Conservation (phyloP, 148 eudicot species). For the Chenopodium album region DNA sequence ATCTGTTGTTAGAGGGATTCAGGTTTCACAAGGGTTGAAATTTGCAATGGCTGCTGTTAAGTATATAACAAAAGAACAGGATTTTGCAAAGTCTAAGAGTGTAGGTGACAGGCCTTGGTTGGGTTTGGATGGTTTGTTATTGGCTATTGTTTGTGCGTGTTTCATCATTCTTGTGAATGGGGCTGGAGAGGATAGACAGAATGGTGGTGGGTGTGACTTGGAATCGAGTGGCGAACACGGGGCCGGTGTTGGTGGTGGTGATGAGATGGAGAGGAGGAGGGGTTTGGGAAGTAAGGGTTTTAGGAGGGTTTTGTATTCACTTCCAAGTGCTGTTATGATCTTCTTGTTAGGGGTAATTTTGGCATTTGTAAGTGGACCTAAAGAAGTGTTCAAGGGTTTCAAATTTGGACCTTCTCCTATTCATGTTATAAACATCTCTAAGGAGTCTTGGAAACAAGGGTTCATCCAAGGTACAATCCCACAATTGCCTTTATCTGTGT, state of each 20-base stretch:
- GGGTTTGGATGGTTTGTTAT: constrained; percentile 72
- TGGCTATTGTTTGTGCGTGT: constrained; percentile 70
- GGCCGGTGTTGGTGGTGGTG: background rate
- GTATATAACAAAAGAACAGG: constrained; percentile 57
- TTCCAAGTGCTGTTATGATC: constrained; percentile 76
- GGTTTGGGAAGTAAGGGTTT: constrained; percentile 20
- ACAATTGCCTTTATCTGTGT: constrained; percentile 70
- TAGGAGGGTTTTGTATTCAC: constrained; percentile 43
- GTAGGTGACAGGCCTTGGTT: constrained; percentile 67
- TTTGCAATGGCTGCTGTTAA: constrained; percentile 88
- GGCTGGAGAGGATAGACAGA: constrained; percentile 47
- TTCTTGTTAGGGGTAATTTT: constrained; percentile 63
- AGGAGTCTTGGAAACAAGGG: constrained; percentile 79
- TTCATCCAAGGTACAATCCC: constrained; percentile 83
- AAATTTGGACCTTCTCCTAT: constrained; percentile 64
- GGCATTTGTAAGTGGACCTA: constrained; percentile 57
- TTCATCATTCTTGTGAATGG: constrained; percentile 73
- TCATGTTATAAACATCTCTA: constrained; percentile 45
- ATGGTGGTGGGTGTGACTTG: constrained; percentile 1
- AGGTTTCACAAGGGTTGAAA: constrained; percentile 75
- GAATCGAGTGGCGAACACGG: background rate
- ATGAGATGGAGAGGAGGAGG: constrained; percentile 9
- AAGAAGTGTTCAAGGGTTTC: constrained; percentile 50
- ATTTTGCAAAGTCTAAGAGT: constrained; percentile 65
- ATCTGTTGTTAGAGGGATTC: constrained; percentile 84